Conservation (phyloP, 768 basidiomycete species). For the Leccinum subtestaceum region DNA sequence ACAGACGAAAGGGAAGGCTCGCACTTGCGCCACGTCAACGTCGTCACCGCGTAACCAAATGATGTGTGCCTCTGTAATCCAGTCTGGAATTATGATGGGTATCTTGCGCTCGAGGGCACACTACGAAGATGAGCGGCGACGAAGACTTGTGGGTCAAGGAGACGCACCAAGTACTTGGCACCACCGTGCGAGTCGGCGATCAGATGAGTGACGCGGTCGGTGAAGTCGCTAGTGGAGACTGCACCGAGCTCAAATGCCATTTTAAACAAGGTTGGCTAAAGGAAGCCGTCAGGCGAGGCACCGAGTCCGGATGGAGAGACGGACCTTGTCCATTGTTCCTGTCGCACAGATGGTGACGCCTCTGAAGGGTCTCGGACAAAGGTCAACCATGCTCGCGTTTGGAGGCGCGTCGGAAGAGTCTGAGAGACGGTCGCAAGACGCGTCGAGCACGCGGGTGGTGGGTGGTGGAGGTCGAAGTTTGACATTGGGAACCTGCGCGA, state of each 20-base stretch:
- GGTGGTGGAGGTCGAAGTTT: slow-evolving; percentile 67
- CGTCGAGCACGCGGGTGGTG: slow-evolving; percentile 23
- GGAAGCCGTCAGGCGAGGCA: neutral
- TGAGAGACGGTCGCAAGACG: slow-evolving; percentile 40
- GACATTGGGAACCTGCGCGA: slow-evolving; percentile 71
- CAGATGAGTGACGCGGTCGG: slow-evolving; percentile 84
- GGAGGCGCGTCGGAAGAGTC: slow-evolving; percentile 48
- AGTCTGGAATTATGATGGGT: slow-evolving; percentile 74
- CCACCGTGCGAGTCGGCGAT: slow-evolving; percentile 79
- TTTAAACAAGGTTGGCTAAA: slow-evolving; percentile 66
- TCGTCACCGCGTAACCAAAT: slow-evolving; percentile 82
- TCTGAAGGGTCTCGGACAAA: slow-evolving; percentile 65
- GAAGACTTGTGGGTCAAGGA: neutral
- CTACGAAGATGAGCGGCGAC: slow-evolving; percentile 37
- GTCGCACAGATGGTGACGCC: slow-evolving; percentile 70
- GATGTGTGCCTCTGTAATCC: slow-evolving; percentile 70
- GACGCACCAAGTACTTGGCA: slow-evolving; percentile 73
- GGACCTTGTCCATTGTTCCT: slow-evolving; percentile 75
- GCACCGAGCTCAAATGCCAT: slow-evolving; percentile 84
- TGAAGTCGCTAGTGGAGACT: slow-evolving; percentile 63
- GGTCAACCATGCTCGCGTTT: slow-evolving; percentile 44
- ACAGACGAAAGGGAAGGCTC: slow-evolving; percentile 9
- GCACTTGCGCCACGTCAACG: slow-evolving; percentile 62
- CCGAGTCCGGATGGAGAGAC: slow-evolving; percentile 17
- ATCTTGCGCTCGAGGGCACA: slow-evolving; percentile 80